These are phyloP conservation scores for Tylopilus orsonianus DNA, from an alignment of 1,284 basidiomycete genomes.

Conservation along the genomic window DNA sequence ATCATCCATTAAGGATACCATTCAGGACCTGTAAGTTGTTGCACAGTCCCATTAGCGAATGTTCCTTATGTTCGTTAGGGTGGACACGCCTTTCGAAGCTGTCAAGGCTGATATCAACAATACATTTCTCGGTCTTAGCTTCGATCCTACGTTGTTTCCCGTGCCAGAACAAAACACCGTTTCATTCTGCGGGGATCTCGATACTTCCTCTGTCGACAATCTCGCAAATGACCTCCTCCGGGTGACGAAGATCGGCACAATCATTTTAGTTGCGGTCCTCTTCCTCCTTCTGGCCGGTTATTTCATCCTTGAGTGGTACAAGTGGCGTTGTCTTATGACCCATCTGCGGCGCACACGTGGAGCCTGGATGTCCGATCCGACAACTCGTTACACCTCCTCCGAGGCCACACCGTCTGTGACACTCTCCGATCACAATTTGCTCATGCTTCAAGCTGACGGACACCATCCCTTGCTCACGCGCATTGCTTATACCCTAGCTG, in stretches of 20 bases:
- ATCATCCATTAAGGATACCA: conserved; percentile 67
- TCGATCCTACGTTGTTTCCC: conserved; percentile 71
- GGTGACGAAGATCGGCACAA: conserved; percentile 73
- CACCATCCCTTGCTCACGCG: conserved; percentile 71
- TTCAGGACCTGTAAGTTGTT: conserved; percentile 68
- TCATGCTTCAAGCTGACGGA: conserved; percentile 66
- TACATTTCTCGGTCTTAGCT: conserved; percentile 70
- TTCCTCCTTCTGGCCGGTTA: conserved; percentile 65
- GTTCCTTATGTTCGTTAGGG: conserved; percentile 42
- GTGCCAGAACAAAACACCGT: conserved; percentile 67
- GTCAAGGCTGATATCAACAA: conserved; percentile 86
- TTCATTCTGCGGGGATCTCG: conserved; percentile 72
- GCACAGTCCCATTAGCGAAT: neutral
- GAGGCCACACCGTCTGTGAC: conserved; percentile 49
- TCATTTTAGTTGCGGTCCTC: conserved; percentile 65
- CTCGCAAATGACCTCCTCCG: conserved; percentile 75
- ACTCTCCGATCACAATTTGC: conserved; percentile 72
- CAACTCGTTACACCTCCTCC: conserved; percentile 43
- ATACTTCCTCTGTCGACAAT: conserved; percentile 82
- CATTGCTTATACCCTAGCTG: conserved; percentile 55
- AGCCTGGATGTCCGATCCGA: conserved; percentile 73
- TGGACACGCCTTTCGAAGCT: conserved; percentile 83
- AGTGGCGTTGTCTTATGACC: conserved; percentile 66
- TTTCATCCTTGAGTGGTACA: conserved; percentile 76
- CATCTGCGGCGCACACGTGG: conserved; percentile 70